These are phyloP conservation scores for Allium sativum DNA, from an alignment of 106 monocot species.

Conservation along the genomic window DNA sequence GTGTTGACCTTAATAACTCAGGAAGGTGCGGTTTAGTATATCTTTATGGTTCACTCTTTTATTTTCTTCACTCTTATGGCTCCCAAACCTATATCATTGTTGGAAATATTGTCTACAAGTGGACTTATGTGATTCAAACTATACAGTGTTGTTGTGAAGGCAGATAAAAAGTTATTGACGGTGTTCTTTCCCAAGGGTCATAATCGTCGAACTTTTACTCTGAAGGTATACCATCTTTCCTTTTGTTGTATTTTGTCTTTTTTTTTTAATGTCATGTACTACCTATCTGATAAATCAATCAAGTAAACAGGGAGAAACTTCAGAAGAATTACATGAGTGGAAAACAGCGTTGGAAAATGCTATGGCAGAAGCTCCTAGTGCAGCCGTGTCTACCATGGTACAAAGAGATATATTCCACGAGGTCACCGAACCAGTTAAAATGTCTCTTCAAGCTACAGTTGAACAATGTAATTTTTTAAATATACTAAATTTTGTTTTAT, in stretches of 20 bases:
- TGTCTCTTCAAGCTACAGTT: conserved; percentile 34
- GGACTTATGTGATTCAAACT: conserved; percentile 13
- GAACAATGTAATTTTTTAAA: conserved; percentile 43
- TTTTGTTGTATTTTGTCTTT: not conserved
- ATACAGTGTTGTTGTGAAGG: conserved; percentile 72
- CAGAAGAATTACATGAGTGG: conserved; percentile 82
- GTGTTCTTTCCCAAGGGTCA: conserved; percentile 79
- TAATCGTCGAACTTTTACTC: conserved; percentile 79
- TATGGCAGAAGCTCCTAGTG: conserved; percentile 71
- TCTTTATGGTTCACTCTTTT: not conserved
- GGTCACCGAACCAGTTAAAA: conserved; percentile 11
- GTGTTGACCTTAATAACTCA: conserved; percentile 82
- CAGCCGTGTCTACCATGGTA: conserved; percentile 37
- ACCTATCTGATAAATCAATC: conserved; percentile 5
- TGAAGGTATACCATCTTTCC: conserved; percentile 44
- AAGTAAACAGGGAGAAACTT: conserved; percentile 70
- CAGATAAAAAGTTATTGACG: conserved; percentile 87
- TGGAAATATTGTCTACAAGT: not conserved
- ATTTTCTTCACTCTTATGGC: not conserved
- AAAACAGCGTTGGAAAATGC: conserved; percentile 87
- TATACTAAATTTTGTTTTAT: not conserved
- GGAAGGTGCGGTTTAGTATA: conserved; percentile 47
- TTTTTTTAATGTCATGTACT: not conserved
- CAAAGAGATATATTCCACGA: conserved; percentile 63
- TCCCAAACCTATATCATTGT: not conserved